Percentiles rank a stretch among this genome's conserved stretches.
phyloP scores from a whole-genome alignment of 1,139 yeast genomes.

The Suhomyces bolitotheri region DNA sequence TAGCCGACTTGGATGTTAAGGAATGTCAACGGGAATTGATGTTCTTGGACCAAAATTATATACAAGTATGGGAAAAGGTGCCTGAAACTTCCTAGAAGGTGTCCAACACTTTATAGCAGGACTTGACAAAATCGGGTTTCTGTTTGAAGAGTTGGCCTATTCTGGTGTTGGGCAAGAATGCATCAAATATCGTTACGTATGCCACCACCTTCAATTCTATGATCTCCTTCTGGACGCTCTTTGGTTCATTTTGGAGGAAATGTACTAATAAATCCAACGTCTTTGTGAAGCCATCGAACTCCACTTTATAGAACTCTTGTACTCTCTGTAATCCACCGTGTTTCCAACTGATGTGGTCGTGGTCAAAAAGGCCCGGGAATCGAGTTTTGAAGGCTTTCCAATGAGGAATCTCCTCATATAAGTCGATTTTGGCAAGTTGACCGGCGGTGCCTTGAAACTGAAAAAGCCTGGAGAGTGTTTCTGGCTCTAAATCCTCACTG shows the following conservation, averaged over 20 bases:
- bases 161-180: conserved; percentile 12
- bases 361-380: conserved; percentile 16
- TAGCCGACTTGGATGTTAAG: conserved; percentile 52
- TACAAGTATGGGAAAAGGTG: conserved; percentile 64
- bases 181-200: conserved; percentile 14
- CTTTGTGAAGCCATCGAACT: conserved; percentile 7
- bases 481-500: conserved; percentile 15
- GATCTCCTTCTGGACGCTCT: conserved; percentile 7
- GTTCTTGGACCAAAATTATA: conserved; percentile 60
- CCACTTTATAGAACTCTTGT: conserved; percentile 8
- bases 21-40: conserved; percentile 57
- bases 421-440: conserved; percentile 7
- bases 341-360: conserved; percentile 2
- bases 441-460: conserved; percentile 6
- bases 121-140: conserved; percentile 9
- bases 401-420: conserved; percentile 12
- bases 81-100: conserved; percentile 5
- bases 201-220: conserved; percentile 17
- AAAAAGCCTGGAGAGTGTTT: conserved; percentile 10
- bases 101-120: conserved; percentile 9
- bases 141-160: conserved; percentile 7
- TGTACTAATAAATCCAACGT: conserved; percentile 9
- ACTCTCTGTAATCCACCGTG: conserved; percentile 1
- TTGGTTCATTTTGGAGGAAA: conserved; percentile 1
- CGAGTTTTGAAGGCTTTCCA: conserved; percentile 17